Evolutionary conservation across 306 rosid species (phyloP).

Genomic region (Astragalus glycyphyllos): DNA sequence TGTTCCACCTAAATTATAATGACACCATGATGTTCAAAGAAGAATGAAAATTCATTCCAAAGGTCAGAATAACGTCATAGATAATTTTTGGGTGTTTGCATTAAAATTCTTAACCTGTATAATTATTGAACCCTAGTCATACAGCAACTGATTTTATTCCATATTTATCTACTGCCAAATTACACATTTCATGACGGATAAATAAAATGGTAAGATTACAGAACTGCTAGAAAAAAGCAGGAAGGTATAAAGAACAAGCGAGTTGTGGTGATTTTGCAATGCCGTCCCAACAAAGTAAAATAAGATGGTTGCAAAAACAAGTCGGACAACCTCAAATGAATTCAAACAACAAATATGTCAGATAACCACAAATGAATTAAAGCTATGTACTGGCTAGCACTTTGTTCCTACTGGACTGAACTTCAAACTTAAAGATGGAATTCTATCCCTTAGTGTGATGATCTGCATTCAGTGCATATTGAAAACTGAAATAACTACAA

Average conservation of each 20-base stretch:
- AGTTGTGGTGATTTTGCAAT: slow-evolving; percentile 9
- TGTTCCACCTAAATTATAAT: slow-evolving; percentile 83
- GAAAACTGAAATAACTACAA: neutral
- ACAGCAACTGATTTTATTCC: slow-evolving; percentile 13
- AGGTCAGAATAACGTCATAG: slow-evolving; percentile 24
- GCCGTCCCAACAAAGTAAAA: slow-evolving; percentile 22
- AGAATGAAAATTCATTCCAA: slow-evolving; percentile 18
- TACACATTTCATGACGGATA: slow-evolving; percentile 12
- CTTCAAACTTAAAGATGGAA: slow-evolving; percentile 3
- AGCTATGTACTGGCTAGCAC: slow-evolving; percentile 9
- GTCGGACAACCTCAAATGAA: slow-evolving; percentile 22
- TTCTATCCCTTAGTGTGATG: slow-evolving; percentile 8
- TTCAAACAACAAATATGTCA: slow-evolving; percentile 5
- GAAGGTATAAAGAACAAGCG: slow-evolving; percentile 26
- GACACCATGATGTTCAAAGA: slow-evolving; percentile 23
- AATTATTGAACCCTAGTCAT: slow-evolving; percentile 22
- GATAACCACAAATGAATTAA: slow-evolving; percentile 10
- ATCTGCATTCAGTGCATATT: slow-evolving; percentile 2
- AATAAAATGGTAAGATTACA: slow-evolving; percentile 16
- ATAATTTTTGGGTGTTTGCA: slow-evolving; percentile 15
- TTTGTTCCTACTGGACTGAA: slow-evolving; percentile 24
- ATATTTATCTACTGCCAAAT: slow-evolving; percentile 19
- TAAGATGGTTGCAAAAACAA: slow-evolving; percentile 6
- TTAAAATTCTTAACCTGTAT: slow-evolving; percentile 24
- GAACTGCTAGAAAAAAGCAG: slow-evolving; percentile 35